Evolutionary conservation across 139 green algal genomes (phyloP).

Genomic region (Tetraselmis striata): DNA sequence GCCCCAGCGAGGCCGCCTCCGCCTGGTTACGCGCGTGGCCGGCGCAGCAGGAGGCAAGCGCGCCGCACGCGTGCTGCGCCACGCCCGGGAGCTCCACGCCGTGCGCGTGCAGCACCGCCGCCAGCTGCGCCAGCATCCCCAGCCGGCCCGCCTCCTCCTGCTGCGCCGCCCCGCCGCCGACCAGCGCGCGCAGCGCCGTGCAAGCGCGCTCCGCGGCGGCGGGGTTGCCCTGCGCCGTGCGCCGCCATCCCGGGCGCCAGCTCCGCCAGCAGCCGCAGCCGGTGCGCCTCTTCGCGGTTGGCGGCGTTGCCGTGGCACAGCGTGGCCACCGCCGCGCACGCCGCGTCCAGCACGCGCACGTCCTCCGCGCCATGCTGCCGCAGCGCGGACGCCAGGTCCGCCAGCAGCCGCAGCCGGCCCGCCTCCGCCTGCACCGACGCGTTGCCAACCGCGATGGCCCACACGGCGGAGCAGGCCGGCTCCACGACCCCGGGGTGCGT

Average conservation of each 20-base stretch:
- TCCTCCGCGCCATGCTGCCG: not conserved
- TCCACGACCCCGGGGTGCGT: not conserved
- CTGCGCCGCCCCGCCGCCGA: not conserved
- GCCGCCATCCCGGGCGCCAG: not conserved
- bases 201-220: not conserved
- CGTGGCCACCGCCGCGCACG: not conserved
- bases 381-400: not conserved
- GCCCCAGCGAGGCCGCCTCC: not conserved
- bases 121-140: not conserved
- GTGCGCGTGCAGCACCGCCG: not conserved
- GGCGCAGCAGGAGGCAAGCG: not conserved
- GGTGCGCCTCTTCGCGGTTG: not conserved
- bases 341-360: not conserved
- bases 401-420: not conserved
- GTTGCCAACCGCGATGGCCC: not conserved
- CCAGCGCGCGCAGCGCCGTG: not conserved
- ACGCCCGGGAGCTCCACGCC: not conserved
- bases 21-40: not conserved
- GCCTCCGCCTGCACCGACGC: not conserved
- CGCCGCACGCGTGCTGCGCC: not conserved
- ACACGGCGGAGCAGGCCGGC: not conserved
- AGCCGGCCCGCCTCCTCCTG: not conserved
- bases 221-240: not conserved
- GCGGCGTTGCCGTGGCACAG: not conserved
- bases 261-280: not conserved